Percentiles rank a stretch among this genome's conserved stretches.
Evolutionary conservation across 129 eudicot species (phyloP).

Genomic region (Daucus carota): DH1_v3.0 NC_030385.2:4029001-4029500

Average conservation of each 20-base stretch:
- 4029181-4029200: neutral
- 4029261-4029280: neutral
- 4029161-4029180: neutral
- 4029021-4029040: too few relatives aligned
- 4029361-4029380: slow-evolving; percentile 10
- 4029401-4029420: neutral
- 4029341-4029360: neutral
- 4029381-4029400: neutral
- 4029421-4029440: neutral
- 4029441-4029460: neutral
- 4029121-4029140: neutral
- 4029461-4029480: neutral
- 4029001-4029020: neutral
- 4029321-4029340: slow-evolving; percentile 2
- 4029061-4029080: too few relatives aligned
- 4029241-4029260: neutral
- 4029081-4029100: neutral
- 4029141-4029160: neutral
- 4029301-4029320: neutral
- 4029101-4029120: neutral
- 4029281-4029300: slow-evolving; percentile 1
- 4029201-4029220: neutral
- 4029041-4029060: neutral
- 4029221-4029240: neutral
- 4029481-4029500: neutral